Evolutionary conservation across 306 rosid genomes (phyloP).

Genomic region (Casuarina cunninghamiana): DNA sequence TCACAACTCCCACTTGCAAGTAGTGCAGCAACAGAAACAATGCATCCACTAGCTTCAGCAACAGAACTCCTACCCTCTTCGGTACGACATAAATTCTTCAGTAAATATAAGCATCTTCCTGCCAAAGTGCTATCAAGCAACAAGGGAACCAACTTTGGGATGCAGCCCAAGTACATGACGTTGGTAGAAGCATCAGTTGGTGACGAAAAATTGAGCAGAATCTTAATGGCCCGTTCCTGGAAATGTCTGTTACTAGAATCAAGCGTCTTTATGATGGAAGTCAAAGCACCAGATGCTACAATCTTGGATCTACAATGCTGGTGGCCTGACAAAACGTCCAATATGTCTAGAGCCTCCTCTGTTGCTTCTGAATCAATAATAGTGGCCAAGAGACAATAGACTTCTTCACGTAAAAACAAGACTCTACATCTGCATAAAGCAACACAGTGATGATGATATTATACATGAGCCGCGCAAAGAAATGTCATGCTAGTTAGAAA

Average conservation of each 20-base stretch:
- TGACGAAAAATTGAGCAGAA: slow-evolving; percentile 56
- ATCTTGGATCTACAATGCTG: slow-evolving; percentile 38
- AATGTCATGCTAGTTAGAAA: slow-evolving; percentile 19
- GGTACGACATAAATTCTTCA: no score
- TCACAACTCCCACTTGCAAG: no score
- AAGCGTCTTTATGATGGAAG: slow-evolving; percentile 48
- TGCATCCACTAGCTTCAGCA: no score
- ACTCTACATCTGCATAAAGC: slow-evolving; percentile 50
- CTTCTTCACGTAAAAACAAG: slow-evolving; percentile 44
- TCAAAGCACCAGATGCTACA: slow-evolving; percentile 52
- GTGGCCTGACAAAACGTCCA: slow-evolving; percentile 67
- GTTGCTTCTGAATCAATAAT: slow-evolving; percentile 59
- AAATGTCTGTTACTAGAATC: slow-evolving; percentile 45
- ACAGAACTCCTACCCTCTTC: no score
- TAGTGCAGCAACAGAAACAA: no score
- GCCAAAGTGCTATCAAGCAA: no score
- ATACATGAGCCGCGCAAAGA: slow-evolving; percentile 10
- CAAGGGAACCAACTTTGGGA: slow-evolving; percentile 43
- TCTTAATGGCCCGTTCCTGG: slow-evolving; percentile 53
- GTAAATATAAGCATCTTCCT: no score
- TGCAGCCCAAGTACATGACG: slow-evolving; percentile 49
- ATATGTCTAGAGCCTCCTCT: slow-evolving; percentile 60
- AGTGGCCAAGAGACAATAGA: slow-evolving; percentile 44
- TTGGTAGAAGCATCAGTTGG: slow-evolving; percentile 38
- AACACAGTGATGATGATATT: slow-evolving; percentile 10